Base-by-base conservation (phyloP, 176 grass and related monocot genomes). In the Hsuehochloa calcarea region DNA sequence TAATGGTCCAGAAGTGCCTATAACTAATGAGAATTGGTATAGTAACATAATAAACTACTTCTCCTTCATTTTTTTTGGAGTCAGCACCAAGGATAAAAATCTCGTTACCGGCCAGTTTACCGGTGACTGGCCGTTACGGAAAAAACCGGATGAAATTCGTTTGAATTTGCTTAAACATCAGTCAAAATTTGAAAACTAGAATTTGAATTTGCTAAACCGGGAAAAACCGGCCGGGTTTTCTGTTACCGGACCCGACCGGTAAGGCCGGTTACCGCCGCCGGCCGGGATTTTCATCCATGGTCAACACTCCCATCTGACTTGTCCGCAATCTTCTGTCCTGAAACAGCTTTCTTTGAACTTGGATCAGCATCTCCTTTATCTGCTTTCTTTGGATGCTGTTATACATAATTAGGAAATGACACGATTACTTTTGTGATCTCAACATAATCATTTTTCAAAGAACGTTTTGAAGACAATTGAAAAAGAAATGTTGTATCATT, bases 361-460 rank as follows among this genome's bases (percentile, higher is more conserved):
- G 76, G 66, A 38, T 91, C 91, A 41, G 63, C 58, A 65, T 88
- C 87, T 84, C 69, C 81, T 82, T 91, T 93, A 85, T 97, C 87
- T 68, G 83, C 64, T 88, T 96, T 93, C 78, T 91, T 95, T 66
- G 60, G 66, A 70, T 31, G 73, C 89, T 91, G 62, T 62, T 80
- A 69, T 65, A 77, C 55, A 75, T 13, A 74, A 50, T 47, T 17
- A 74, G 5, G n/a, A 39, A 87, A 84, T 19, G 44, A 9, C 51
- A 51, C 1, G 6, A 26, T 79, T 83, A 87, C 50, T 66, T 40
- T 27, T 16, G 17, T 51, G 29, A 47, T 61, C 43, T n/a, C 51
- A 72, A 71, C 27, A 49, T 25, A 50, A 49, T 22, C 0, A 1
- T 67, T 72, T 41, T 72, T 25, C 16, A 0, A 60, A 5, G 10